These are phyloP conservation scores for Colletotrichum camelliae DNA, from an alignment of 2,329 filamentous ascomycete genomes.

Conservation along the genomic window DNA sequence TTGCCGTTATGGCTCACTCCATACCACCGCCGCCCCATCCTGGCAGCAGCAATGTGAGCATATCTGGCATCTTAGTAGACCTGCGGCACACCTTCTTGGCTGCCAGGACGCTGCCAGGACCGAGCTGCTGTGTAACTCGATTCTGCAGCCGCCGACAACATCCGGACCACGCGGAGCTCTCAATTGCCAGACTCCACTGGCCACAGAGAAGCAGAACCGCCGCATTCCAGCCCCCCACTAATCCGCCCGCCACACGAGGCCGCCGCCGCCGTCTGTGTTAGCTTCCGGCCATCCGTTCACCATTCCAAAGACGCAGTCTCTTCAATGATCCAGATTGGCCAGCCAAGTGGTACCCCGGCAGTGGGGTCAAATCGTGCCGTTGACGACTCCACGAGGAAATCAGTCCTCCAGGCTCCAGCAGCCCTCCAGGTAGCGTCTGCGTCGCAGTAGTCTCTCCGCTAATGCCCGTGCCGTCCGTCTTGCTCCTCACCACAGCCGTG, in stretches of 20 bases:
- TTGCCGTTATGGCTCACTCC: background rate
- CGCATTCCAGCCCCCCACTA: conserved; percentile 8
- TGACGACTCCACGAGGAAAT: background rate
- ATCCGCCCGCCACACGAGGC: background rate
- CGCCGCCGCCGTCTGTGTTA: background rate
- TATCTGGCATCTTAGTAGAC: background rate
- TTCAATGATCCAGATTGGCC: conserved; percentile 1
- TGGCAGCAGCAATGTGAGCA: background rate
- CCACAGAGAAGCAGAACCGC: background rate
- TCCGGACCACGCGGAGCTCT: background rate
- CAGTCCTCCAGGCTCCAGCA: background rate
- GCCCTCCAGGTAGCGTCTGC: background rate
- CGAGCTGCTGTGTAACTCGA: background rate
- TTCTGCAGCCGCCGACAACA: background rate
- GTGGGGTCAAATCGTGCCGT: background rate
- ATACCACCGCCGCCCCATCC: background rate
- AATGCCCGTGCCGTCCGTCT: background rate
- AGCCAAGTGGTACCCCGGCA: background rate
- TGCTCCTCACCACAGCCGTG: background rate
- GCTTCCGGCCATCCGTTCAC: conserved; percentile 11
- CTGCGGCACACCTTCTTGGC: background rate
- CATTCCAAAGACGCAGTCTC: background rate
- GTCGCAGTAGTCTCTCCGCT: background rate
- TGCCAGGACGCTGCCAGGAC: background rate
- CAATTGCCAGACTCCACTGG: background rate